Evolutionary conservation across 192 early-diverging fungal species (phyloP), one percentile per base, ranked within the genome.

Genomic region (Spizellomyces punctatus): DNA sequence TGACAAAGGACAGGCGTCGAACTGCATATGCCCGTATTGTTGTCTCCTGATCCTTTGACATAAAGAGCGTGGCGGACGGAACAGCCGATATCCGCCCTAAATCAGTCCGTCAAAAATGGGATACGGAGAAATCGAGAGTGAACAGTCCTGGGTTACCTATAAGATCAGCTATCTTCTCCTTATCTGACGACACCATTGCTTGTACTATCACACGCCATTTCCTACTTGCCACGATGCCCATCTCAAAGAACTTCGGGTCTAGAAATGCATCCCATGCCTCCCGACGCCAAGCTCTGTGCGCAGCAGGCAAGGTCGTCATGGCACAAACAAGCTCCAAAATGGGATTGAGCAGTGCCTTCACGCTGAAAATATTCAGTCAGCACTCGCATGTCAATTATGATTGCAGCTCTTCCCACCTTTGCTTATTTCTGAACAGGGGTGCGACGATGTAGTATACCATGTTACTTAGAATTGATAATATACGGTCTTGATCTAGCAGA

Each of bases 361-460:
- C 49, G 44, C 55, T 69, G 67, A 17, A n/a, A 42, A 17, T 10
- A 54, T 0, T 54, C 52, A 54, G 52, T 19, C 14, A 54, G 52
- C 52, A 54, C 17, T 0, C 52, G 14, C 52, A 16, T 3, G 52
- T n/a, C 1, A 2, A 36, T 36, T 36, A 2, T 36, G 1, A 36
- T 0, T 36, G 19, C 60, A 27, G 16, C 16, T 17, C 60, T 17
- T 41, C 60, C 36, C 17, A 62, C 60, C 16, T 69, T 72, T 79
- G 63, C 71, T 64, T 41, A 64, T 77, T 85, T 67, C 89, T 90
- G 7, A 96, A 69, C 10, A 79, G 76, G 22, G 93, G 92, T 0
- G 78, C 85, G 27, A 94, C 83, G 27, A 92, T 84, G 79, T 94
- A 94, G 69, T 96, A 93, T 74, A 94, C 86, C n/a, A 94, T 43